Evolutionary conservation across 1,284 basidiomycete genomes (phyloP).

Genomic region (Cryptococcus jaspeensis): DNA sequence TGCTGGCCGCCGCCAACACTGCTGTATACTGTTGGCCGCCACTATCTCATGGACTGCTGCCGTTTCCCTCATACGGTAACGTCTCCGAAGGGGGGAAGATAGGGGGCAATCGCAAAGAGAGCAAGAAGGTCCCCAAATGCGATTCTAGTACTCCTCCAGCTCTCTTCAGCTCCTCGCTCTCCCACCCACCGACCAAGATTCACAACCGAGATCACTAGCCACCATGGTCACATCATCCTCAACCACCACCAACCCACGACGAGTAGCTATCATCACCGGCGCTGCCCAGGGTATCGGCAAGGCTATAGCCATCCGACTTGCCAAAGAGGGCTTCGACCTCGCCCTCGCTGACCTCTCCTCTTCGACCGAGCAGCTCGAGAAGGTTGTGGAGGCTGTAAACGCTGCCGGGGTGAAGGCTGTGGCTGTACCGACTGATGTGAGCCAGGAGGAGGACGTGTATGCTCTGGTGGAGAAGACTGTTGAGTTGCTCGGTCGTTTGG

Average conservation of each 20-base stretch:
- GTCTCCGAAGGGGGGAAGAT: too few relatives aligned
- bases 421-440: constrained; percentile 44
- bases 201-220: background rate
- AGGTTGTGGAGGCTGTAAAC: constrained; percentile 31
- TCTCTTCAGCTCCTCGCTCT: too few relatives aligned
- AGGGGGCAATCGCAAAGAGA: too few relatives aligned
- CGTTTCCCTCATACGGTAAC: too few relatives aligned
- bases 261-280: constrained; percentile 52
- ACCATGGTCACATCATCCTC: too few relatives aligned
- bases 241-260: background rate
- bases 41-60: too few relatives aligned
- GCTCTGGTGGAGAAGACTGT: too few relatives aligned
- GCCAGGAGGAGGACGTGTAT: constrained; percentile 37
- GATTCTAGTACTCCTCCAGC: too few relatives aligned
- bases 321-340: constrained; percentile 52
- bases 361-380: constrained; percentile 24
- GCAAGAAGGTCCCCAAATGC: too few relatives aligned
- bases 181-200: background rate
- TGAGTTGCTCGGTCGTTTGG: too few relatives aligned
- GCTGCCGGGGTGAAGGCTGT: constrained; percentile 47
- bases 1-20: too few relatives aligned
- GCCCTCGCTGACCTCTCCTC: constrained; percentile 46
- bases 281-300: constrained; percentile 54
- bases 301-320: constrained; percentile 54
- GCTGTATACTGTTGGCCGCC: too few relatives aligned